phyloP scores from a whole-genome alignment of 768 basidiomycete species.

The Hypsizygus marmoreus region DNA sequence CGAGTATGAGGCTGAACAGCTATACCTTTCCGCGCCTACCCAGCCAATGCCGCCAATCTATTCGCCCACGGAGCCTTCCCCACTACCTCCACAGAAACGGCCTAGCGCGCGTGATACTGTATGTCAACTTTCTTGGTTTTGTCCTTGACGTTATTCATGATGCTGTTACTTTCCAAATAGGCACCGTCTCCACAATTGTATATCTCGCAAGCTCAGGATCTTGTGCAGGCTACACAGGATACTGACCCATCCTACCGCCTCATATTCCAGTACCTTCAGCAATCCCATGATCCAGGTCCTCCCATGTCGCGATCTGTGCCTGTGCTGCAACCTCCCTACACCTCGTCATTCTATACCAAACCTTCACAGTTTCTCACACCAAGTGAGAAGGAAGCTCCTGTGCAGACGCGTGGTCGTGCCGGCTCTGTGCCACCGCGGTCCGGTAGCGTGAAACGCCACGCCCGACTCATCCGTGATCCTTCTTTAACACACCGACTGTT shows the following conservation, averaged over 20 bases:
- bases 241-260: conserved; percentile 11
- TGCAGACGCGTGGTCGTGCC: conserved; percentile 23
- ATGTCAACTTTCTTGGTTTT: not conserved
- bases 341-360: conserved; percentile 29
- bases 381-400: conserved; percentile 15
- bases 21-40: conserved; percentile 41
- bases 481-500: conserved; percentile 24
- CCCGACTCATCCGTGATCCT: conserved; percentile 36
- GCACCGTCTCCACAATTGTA: not conserved
- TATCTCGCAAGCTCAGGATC: conserved; percentile 3
- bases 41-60: conserved; percentile 27
- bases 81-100: conserved; percentile 10
- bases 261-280: conserved; percentile 9
- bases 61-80: conserved; percentile 12
- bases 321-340: conserved; percentile 14
- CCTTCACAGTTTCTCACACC: conserved; percentile 32
- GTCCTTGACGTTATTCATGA: conserved; percentile 2
- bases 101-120: conserved; percentile 1
- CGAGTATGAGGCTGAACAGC: conserved; percentile 50
- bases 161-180: no score
- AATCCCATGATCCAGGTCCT: conserved; percentile 10
- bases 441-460: conserved; percentile 37
- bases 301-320: conserved; percentile 13
- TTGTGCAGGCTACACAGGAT: conserved; percentile 4
- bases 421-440: conserved; percentile 24